phyloP scores from a whole-genome alignment of 2,329 filamentous ascomycete species.

The Plectosphaerella cucumerina region DNA sequence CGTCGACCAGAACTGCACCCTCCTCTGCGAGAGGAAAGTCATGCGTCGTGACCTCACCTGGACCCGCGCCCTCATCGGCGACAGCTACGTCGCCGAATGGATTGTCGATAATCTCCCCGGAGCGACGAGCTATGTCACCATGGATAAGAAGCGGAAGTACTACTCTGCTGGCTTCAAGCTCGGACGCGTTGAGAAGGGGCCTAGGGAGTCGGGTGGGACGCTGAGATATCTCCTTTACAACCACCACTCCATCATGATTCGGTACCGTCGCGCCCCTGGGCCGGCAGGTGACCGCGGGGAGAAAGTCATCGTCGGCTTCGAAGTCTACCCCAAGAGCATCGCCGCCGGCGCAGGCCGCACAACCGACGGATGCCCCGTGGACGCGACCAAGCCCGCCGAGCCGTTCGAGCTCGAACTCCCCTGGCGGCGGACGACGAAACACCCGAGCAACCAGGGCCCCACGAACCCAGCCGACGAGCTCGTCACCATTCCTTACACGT shows the following conservation, averaged over 20 bases:
- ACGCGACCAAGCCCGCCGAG: slow-evolving; percentile 58
- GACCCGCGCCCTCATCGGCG: slow-evolving; percentile 67
- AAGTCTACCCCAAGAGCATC: slow-evolving; percentile 85
- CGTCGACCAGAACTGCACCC: slow-evolving; percentile 66
- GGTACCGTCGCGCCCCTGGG: slow-evolving; percentile 69
- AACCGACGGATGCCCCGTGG: slow-evolving; percentile 61
- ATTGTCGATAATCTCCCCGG: slow-evolving; percentile 89
- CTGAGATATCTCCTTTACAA: slow-evolving; percentile 77
- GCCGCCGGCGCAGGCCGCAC: slow-evolving; percentile 55
- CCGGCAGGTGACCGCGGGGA: slow-evolving; percentile 64
- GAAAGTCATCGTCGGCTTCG: slow-evolving; percentile 82
- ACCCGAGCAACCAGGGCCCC: too few species aligned
- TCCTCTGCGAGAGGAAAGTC: slow-evolving; percentile 68
- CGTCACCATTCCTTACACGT: slow-evolving; percentile 76
- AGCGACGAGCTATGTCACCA: slow-evolving; percentile 82
- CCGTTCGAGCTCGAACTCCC: slow-evolving; percentile 61
- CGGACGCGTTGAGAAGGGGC: slow-evolving; percentile 60
- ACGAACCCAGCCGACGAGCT: slow-evolving; percentile 18
- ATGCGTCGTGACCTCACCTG: slow-evolving; percentile 60
- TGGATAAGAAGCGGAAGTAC: slow-evolving; percentile 80
- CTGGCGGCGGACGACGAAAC: slow-evolving; percentile 56
- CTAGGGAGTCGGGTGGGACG: slow-evolving; percentile 38
- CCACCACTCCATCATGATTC: slow-evolving; percentile 80
- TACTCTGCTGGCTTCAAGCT: slow-evolving; percentile 89
- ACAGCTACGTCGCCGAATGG: slow-evolving; percentile 88